Conservation (phyloP, 2,329 filamentous ascomycete species). For the Sporothrix mexicana region DNA sequence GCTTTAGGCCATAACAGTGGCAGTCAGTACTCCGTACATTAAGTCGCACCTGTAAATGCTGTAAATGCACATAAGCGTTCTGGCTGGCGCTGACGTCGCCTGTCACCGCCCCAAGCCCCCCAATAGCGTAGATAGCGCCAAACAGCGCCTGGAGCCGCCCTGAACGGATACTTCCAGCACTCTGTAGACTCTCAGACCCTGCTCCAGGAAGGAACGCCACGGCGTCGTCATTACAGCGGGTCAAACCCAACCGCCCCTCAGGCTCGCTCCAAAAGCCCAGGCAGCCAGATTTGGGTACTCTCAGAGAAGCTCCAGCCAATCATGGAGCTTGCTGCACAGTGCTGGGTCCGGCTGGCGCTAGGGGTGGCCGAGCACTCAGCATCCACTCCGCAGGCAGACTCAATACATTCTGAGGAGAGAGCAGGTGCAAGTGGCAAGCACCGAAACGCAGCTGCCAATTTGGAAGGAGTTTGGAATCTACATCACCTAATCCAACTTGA, state of each 20-base stretch:
- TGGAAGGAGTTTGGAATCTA: conserved; percentile 21
- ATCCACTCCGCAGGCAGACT: conserved; percentile 31
- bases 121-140: neutral
- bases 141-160: neutral
- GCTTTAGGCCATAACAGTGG: conserved; percentile 3
- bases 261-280: conserved; percentile 24
- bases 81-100: conserved; percentile 1
- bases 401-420: conserved; percentile 22
- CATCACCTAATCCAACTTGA: conserved; percentile 9
- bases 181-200: neutral
- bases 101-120: conserved; percentile 8
- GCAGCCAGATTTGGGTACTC: conserved; percentile 31
- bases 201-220: conserved; percentile 10
- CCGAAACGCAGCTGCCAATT: conserved; percentile 6
- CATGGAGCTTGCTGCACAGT: conserved; percentile 29
- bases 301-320: conserved; percentile 35
- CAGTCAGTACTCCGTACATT: no score
- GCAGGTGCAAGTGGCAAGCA: conserved; percentile 24
- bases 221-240: conserved; percentile 33
- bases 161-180: neutral
- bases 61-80: conserved; percentile 10
- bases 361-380: conserved; percentile 22
- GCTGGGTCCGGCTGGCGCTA: conserved; percentile 30
- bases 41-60: neutral
- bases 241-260: neutral